Base-by-base conservation (phyloP, 2,329 filamentous ascomycete genomes). In the Stemphylium beticola region DNA sequence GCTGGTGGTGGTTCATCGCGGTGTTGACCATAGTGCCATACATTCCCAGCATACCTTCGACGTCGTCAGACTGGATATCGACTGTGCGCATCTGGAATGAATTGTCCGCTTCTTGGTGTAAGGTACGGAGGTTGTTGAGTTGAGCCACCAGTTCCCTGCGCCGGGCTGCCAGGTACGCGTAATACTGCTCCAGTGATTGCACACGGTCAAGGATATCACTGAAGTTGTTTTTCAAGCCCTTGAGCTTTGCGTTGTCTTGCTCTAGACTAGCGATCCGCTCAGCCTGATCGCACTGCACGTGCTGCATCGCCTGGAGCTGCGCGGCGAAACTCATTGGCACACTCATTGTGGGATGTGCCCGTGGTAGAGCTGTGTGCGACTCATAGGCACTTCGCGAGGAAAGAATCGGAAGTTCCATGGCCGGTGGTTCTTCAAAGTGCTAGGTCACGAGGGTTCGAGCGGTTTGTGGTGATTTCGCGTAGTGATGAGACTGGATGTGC, bases 31-130 rank as follows among this genome's bases (percentile, higher is more conserved):
- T 53, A 9, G 42, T 62, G 1, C 47, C 55, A 29, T 54, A 58
- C 5, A 55, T 44, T 2, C 42, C 49, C 11, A 68, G n/a, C 49
- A 67, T 57, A 12, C 60, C 59, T 32, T 68, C 65, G 4, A 67
- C 50, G 15, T 68, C 60, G 9, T 64, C 64, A 11, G 44, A 11
- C 26, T 64, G 54, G 8, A 68, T 46, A 11, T 65, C 62, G 2
- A 8, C 39, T 3, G 57, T 50, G 18, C 62, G 62, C 14, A 63
- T 20, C 1, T 51, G 45, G 34, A 67, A 62, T 2, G 60, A 54
- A 24, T 66, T 66, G 36, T 46, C 52, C 18, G 65, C 59, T 44
- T 66, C 64, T 29, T 61, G 59, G 29, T 65, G 49, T 0, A 64
- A 38, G 2, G 61, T 60, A 14, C 62, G 56, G 24, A 67, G 49